Percentiles rank a stretch among this genome's conserved stretches.
phyloP scores from a whole-genome alignment of 129 eudicot species.

The Tagetes patula region DNA sequence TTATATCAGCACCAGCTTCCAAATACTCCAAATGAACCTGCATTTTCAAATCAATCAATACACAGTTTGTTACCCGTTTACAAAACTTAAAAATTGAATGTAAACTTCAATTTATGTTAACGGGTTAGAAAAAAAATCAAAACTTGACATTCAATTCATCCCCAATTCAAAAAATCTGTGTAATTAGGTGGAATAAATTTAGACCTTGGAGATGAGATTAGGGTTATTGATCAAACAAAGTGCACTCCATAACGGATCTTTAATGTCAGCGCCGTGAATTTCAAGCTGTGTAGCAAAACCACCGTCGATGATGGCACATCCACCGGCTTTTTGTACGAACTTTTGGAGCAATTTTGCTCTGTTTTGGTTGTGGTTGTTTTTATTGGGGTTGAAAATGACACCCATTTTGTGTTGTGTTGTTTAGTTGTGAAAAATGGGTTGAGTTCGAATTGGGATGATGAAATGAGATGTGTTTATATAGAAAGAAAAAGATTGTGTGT shows the following conservation, averaged over 20 bases:
- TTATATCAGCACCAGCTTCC: conserved; percentile 90
- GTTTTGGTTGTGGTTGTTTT: background rate
- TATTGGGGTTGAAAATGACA: conserved; percentile 17
- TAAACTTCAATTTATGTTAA: no score
- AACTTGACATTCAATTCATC: background rate
- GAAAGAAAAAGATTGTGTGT: background rate
- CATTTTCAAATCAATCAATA: conserved; percentile 16
- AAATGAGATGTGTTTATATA: background rate
- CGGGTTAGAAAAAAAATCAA: no score
- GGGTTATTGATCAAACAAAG: conserved; percentile 77
- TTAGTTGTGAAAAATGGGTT: background rate
- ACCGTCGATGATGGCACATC: conserved; percentile 81
- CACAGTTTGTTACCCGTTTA: no score
- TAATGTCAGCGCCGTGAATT: conserved; percentile 73
- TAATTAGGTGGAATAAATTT: background rate
- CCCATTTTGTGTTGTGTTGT: conserved; percentile 24
- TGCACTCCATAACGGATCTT: conserved; percentile 88
- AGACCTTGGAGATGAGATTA: conserved; percentile 59
- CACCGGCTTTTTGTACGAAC: conserved; percentile 66
- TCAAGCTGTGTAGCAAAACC: conserved; percentile 88
- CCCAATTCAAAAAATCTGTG: background rate
- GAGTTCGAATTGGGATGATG: conserved; percentile 1
- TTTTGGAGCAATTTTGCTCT: conserved; percentile 47
- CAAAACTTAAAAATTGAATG: no score
- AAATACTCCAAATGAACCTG: conserved; percentile 87